Evolutionary conservation across 2,329 filamentous ascomycete species (phyloP).

Genomic region (Ophiostoma novo-ulmi): DNA sequence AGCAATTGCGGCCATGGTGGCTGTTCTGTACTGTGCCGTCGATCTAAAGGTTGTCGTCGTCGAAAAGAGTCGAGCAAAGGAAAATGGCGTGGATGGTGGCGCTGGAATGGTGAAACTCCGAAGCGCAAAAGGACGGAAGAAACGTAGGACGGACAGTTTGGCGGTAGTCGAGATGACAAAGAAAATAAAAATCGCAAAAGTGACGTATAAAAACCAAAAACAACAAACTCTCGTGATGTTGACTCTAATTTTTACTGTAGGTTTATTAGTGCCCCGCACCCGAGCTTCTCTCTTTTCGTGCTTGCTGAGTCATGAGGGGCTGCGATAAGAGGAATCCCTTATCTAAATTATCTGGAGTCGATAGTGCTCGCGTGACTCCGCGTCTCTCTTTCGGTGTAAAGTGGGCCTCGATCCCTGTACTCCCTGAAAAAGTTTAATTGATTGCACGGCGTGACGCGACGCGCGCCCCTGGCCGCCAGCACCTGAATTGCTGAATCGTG

Average conservation of each 20-base stretch:
- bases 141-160: constrained; percentile 46
- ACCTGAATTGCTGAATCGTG: not conserved
- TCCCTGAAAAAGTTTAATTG: constrained; percentile 12
- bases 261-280: constrained; percentile 15
- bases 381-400: not conserved
- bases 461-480: constrained; percentile 17
- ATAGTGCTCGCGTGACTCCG: not conserved
- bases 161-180: constrained; percentile 14
- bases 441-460: constrained; percentile 13
- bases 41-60: constrained; percentile 42
- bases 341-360: not conserved
- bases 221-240: constrained; percentile 10
- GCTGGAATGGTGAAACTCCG: constrained; percentile 33
- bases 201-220: not conserved
- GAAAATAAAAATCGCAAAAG: not conserved
- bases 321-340: constrained; percentile 4
- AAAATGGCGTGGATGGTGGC: not conserved
- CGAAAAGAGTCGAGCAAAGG: constrained; percentile 23
- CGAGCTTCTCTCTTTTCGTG: not conserved
- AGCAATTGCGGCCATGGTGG: constrained; percentile 57
- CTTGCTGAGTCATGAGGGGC: not conserved
- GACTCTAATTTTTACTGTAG: constrained; percentile 7
- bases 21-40: not conserved
- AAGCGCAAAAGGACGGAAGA: constrained; percentile 34
- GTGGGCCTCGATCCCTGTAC: not conserved